Conservation (phyloP, 1,284 basidiomycete genomes). For the Ganoderma sinense region DNA sequence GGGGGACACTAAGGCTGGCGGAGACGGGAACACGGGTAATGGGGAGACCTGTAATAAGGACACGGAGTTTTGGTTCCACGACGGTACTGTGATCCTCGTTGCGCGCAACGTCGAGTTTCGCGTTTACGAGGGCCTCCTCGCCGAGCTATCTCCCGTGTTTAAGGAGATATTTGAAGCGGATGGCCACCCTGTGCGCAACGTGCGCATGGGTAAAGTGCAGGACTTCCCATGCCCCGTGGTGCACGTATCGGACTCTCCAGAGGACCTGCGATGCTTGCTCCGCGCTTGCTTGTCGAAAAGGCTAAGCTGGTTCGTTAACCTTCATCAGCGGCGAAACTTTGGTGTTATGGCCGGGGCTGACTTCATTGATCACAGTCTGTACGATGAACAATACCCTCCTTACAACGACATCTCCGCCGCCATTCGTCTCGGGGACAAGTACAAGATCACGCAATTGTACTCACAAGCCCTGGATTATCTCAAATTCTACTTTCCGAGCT, state of each 20-base stretch:
- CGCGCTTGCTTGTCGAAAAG: background rate
- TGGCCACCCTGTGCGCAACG: background rate
- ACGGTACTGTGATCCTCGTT: slow-evolving; percentile 18
- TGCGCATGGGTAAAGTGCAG: background rate
- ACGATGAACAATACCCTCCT: background rate
- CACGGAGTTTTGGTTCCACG: slow-evolving; percentile 20
- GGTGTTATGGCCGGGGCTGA: background rate
- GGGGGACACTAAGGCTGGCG: too few species aligned
- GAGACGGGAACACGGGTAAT: background rate
- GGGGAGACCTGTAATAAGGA: background rate
- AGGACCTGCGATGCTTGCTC: slow-evolving; percentile 10
- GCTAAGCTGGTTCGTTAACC: background rate
- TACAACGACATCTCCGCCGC: slow-evolving; percentile 4
- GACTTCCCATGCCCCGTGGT: background rate
- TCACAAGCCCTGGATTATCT: background rate
- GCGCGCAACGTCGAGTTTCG: slow-evolving; percentile 16
- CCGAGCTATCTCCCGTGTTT: slow-evolving; percentile 16
- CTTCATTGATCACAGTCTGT: background rate
- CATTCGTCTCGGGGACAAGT: slow-evolving; percentile 14
- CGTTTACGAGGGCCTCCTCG: slow-evolving; percentile 14
- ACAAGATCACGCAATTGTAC: slow-evolving; percentile 5
- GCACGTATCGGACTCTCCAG: slow-evolving; percentile 4
- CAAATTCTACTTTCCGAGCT: slow-evolving; percentile 3
- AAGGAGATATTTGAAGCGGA: slow-evolving; percentile 9
- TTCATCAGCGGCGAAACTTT: background rate